Evolutionary conservation across 1,284 basidiomycete genomes (phyloP), one percentile per base, ranked within the genome.

Genomic region (Cryptococcus jaspeensis): DNA sequence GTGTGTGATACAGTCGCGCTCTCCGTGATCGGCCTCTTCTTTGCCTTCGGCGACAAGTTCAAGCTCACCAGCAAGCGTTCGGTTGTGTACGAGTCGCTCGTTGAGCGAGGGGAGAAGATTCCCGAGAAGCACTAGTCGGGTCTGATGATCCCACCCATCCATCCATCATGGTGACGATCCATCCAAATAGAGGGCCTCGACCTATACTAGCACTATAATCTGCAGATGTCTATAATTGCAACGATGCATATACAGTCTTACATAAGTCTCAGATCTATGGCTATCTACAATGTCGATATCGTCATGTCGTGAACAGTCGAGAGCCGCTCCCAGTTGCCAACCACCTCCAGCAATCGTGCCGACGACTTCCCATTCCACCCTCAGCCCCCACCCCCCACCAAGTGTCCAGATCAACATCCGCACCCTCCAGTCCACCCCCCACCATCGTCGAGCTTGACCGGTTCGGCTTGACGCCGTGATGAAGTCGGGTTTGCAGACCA

Each of bases 11-110:
- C 49, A 69, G 67, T 74, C 63, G 71, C 57, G 23, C 65, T 74
- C 42, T 47, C 62, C 43, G 58, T 63, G 52, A 57, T 69, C 25
- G 70, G 63, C 37, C 55, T 74, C 55, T 67, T 74, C 65, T 72
- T 40, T 56, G 43, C 63, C 57, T 41, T 70, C 53, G 2, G 37
- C 18, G 71, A 74, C 63, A 66, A 65, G 52, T 73, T 61, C 62
- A 49, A 54, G 18, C 59, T 67, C 55, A 46, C 39, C 44, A 59
- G 59, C 32, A 61, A 61, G 52, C 65, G 69, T 41, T 45, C 35
- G 23, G 18, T 47, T 55, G 49, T 69, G 52, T 74, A 74, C 66
- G 64, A 69, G 28, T 55, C 54, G 16, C 11, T 43, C 13, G 58
- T 53, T 32, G 58, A 59, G 40, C 53, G 56, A 28, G 58, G 58